Conservation (phyloP, 306 rosid species). For the Luffa aegyptiaca region DNA sequence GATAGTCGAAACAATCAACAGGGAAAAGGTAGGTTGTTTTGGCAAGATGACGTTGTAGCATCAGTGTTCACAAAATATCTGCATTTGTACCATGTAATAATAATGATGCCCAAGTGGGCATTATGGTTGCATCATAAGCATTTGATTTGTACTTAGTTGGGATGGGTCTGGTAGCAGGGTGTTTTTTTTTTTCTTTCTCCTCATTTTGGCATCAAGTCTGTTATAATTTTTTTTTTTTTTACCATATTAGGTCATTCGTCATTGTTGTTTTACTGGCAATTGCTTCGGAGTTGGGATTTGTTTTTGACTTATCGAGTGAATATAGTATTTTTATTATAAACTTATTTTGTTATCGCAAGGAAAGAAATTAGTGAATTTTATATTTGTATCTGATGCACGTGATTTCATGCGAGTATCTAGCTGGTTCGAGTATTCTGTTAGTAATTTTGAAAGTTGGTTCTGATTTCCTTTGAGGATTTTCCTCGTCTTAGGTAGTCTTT, state of each 20-base stretch:
- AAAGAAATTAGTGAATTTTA: background rate
- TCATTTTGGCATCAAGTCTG: background rate
- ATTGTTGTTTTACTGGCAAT: conserved; percentile 9
- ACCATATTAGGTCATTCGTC: conserved; percentile 7
- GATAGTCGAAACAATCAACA: background rate
- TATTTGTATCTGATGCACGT: background rate
- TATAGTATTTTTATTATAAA: conserved; percentile 2
- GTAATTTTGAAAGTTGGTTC: background rate
- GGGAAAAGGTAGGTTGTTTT: background rate
- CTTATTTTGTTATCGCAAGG: background rate
- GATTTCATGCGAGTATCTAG: background rate
- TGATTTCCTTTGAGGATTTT: background rate
- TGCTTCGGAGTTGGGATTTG: conserved; percentile 12
- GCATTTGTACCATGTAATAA: conserved; percentile 6
- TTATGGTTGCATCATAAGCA: conserved; percentile 9
- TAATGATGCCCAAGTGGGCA: background rate
- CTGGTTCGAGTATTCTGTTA: background rate
- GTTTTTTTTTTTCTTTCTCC: background rate
- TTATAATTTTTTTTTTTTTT: background rate
- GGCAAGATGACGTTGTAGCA: background rate
- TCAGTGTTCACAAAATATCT: conserved; percentile 2
- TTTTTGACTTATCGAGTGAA: conserved; percentile 8
- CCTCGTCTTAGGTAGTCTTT: background rate
- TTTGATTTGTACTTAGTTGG: conserved; percentile 4
- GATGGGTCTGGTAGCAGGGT: conserved; percentile 5